Conservation (phyloP, 441 rosid species). For the Gossypium davidsonii region DNA sequence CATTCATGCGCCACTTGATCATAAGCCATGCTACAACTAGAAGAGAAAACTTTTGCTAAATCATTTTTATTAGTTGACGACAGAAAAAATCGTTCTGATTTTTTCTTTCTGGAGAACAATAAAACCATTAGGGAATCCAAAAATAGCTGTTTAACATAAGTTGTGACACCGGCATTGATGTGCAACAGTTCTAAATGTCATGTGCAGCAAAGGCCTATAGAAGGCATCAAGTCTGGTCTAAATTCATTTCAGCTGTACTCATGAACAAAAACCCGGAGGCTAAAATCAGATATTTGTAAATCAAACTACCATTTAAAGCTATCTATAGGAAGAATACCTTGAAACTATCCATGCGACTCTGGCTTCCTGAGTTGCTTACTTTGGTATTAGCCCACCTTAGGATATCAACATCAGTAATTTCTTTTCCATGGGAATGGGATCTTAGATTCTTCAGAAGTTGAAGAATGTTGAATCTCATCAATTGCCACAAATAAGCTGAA, state of each 20-base stretch:
- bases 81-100: not conserved
- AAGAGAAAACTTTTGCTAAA: not conserved
- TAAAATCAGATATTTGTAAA: not conserved
- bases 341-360: conserved; percentile 51
- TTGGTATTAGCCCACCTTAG: conserved; percentile 66
- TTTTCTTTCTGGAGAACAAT: not conserved
- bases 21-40: not conserved
- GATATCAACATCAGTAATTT: conserved; percentile 57
- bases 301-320: not conserved
- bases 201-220: not conserved
- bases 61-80: not conserved
- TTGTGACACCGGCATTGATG: not conserved
- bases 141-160: not conserved
- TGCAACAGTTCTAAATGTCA: not conserved
- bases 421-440: conserved; percentile 60
- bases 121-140: not conserved
- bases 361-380: conserved; percentile 49
- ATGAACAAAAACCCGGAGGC: not conserved
- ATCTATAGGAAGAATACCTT: conserved; percentile 33
- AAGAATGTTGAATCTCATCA: conserved; percentile 71
- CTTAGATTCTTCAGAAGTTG: conserved; percentile 71
- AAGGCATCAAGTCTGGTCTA: not conserved
- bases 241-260: not conserved
- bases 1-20: not conserved
- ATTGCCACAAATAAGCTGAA: conserved; percentile 69